Evolutionary conservation across 768 basidiomycete species (phyloP).

Genomic region (Fomitopsis serialis): DNA sequence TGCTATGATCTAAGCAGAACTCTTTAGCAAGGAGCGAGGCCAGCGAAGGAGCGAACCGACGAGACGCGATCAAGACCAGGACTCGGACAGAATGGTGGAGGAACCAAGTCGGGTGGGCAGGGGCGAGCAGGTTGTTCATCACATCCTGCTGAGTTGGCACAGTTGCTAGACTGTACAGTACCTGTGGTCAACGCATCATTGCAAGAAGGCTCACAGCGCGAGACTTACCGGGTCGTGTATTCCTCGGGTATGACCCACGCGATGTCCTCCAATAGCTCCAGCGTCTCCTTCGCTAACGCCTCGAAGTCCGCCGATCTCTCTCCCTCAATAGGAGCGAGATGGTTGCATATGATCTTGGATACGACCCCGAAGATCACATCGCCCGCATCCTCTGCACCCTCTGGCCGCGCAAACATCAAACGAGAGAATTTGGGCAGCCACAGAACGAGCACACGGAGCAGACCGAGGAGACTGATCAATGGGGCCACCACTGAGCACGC

Average conservation of each 20-base stretch:
- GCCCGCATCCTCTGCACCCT: conserved; percentile 13
- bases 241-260: conserved; percentile 44
- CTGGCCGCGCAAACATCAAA: conserved; percentile 2
- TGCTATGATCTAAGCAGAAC: not conserved
- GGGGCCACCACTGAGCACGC: conserved; percentile 32
- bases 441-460: conserved; percentile 42
- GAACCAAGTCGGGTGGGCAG: conserved; percentile 47
- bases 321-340: conserved; percentile 29
- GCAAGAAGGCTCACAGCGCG: not conserved
- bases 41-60: conserved; percentile 32
- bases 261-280: conserved; percentile 50
- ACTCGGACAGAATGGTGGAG: conserved; percentile 43
- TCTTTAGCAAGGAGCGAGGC: not conserved
- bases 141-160: conserved; percentile 36
- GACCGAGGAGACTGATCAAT: conserved; percentile 46
- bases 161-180: conserved; percentile 29
- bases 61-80: conserved; percentile 48
- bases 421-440: conserved; percentile 40
- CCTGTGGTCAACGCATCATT: conserved; percentile 5
- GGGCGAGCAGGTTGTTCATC: conserved; percentile 43
- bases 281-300: conserved; percentile 32
- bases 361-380: conserved; percentile 34
- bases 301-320: not conserved
- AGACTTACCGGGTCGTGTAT: conserved; percentile 29
- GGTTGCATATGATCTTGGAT: conserved; percentile 35